phyloP scores from a whole-genome alignment of 257 asterid species.

The Penstemon barbatus region DNA sequence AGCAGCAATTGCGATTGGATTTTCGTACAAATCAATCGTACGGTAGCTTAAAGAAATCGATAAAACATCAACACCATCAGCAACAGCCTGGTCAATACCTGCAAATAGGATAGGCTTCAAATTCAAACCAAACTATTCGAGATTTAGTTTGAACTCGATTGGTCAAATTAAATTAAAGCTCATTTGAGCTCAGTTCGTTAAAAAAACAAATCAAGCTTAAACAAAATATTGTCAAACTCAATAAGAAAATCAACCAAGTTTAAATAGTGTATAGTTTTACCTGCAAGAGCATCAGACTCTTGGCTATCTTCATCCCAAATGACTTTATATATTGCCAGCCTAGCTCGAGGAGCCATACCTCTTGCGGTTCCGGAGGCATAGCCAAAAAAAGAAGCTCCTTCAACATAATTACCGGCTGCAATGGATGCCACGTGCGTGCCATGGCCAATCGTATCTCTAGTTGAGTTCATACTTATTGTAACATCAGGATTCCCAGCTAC shows the following conservation, averaged over 20 bases:
- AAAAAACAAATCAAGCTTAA: no score
- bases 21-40: conserved; percentile 36
- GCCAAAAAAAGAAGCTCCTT: conserved; percentile 43
- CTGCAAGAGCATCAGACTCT: conserved; percentile 53
- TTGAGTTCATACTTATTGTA: conserved; percentile 46
- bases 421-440: conserved; percentile 55
- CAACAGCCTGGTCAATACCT: conserved; percentile 63
- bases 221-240: no score
- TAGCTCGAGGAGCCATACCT: conserved; percentile 53
- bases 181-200: no score
- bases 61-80: conserved; percentile 55
- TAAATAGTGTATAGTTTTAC: no score
- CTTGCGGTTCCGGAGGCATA: conserved; percentile 52
- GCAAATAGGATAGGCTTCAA: no score
- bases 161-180: no score
- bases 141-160: no score
- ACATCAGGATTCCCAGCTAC: conserved; percentile 34
- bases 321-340: conserved; percentile 56
- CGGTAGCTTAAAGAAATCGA: conserved; percentile 52
- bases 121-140: no score
- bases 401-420: conserved; percentile 52
- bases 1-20: conserved; percentile 57
- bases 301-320: conserved; percentile 46
- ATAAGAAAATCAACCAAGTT: no score
- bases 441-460: conserved; percentile 46